Conservation (phyloP, 129 eudicot genomes). For the Rutidosis leptorrhynchoides region DNA sequence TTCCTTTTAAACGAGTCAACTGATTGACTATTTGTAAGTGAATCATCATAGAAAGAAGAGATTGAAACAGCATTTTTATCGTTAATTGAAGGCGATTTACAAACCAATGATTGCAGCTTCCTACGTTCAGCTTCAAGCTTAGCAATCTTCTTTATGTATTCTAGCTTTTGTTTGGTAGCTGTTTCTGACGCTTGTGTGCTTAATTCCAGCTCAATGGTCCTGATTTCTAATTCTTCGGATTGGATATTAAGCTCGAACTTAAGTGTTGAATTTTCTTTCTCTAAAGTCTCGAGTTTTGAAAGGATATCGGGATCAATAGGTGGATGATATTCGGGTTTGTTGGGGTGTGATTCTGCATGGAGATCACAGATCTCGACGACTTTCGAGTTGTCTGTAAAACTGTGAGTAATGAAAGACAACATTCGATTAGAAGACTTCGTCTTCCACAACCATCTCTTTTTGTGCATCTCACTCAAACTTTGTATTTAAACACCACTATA, state of each 20-base stretch:
- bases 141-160: conserved; percentile 69
- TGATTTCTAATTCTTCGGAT: conserved; percentile 54
- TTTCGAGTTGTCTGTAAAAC: no score
- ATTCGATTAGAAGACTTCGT: no score
- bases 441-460: no score
- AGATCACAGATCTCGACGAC: conserved; percentile 52
- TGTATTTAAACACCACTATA: no score
- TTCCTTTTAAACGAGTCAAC: conserved; percentile 38
- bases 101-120: conserved; percentile 54
- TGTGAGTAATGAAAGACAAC: no score
- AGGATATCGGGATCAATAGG: conserved; percentile 40
- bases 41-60: conserved; percentile 50
- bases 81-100: conserved; percentile 41
- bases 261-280: conserved; percentile 55
- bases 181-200: conserved; percentile 79
- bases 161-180: conserved; percentile 73
- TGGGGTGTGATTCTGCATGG: conserved; percentile 29
- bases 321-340: conserved; percentile 24
- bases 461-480: no score
- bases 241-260: conserved; percentile 38
- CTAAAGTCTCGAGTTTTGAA: conserved; percentile 42
- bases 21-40: conserved; percentile 69
- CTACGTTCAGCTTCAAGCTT: conserved; percentile 82
- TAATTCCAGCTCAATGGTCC: conserved; percentile 69
- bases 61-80: conserved; percentile 36